A percentile compares a stretch with the other conserved stretches of the same genome.
phyloP scores from a whole-genome alignment of 352 stramenopile genomes.

The Phytopythium montanum region DNA sequence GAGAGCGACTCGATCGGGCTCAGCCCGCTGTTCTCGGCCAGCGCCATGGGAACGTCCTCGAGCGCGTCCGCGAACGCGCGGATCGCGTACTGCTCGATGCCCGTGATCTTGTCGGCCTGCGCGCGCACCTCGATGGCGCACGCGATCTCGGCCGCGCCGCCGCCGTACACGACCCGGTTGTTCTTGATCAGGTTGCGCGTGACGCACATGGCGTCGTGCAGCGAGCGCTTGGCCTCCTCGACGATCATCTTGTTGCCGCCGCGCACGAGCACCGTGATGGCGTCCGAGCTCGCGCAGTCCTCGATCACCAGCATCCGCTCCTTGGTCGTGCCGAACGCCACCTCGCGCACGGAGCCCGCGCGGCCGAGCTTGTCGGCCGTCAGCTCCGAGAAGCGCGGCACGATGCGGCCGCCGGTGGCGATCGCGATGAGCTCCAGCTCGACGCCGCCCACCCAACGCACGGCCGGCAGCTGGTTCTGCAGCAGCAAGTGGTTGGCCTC shows the following conservation, averaged over 20 bases:
- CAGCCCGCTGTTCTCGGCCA: conserved; percentile 98
- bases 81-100: conserved; percentile 97
- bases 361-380: conserved; percentile 96
- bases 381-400: conserved; percentile 98
- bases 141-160: conserved; percentile 96
- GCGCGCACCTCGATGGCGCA: conserved; percentile 95
- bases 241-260: conserved; percentile 99
- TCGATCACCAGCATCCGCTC: conserved; percentile 99
- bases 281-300: conserved; percentile 97
- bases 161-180: conserved; percentile 99
- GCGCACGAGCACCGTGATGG: conserved; percentile 98
- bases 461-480: conserved; percentile 96
- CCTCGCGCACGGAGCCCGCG: conserved; percentile 93
- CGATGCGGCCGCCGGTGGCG: conserved; percentile 97
- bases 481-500: conserved; percentile 99
- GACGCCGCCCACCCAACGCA: conserved; percentile 98
- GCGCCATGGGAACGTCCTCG: conserved; percentile 98
- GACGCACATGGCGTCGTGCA: conserved; percentile 99
- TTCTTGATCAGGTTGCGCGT: conserved; percentile 99
- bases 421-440: conserved; percentile 99
- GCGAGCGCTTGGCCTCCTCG: conserved; percentile 98
- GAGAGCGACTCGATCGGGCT: conserved; percentile 98
- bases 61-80: conserved; percentile 98
- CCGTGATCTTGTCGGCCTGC: conserved; percentile 77
- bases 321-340: conserved; percentile 97